Evolutionary conservation across 2,329 filamentous ascomycete genomes (phyloP).

Genomic region (Pezicula neosporulosa): DNA sequence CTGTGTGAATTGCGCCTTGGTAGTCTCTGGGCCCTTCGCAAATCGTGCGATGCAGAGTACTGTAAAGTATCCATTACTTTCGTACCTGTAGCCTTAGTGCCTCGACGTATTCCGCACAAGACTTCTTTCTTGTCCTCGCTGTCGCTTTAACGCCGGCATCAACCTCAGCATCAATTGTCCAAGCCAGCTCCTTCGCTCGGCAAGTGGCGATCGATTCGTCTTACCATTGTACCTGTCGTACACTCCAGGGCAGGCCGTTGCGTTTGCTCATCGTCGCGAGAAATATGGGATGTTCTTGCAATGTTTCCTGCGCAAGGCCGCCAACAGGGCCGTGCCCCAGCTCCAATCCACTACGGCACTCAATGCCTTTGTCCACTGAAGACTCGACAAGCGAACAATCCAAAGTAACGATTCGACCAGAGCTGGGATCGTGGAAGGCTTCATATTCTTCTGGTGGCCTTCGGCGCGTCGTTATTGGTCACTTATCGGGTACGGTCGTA

Average conservation of each 20-base stretch:
- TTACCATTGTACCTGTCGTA: too few species aligned
- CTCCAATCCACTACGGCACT: conserved; percentile 1
- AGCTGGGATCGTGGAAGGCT: conserved; percentile 14
- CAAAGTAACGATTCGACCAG: not conserved
- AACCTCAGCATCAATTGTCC: too few species aligned
- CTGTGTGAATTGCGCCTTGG: not conserved
- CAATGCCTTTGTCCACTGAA: conserved; percentile 10
- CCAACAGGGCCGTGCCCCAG: conserved; percentile 3
- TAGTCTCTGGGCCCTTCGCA: not conserved
- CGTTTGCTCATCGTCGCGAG: not conserved
- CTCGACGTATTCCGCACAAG: too few species aligned
- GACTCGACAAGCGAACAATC: not conserved
- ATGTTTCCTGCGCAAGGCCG: not conserved
- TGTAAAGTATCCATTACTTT: too few species aligned
- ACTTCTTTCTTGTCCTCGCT: too few species aligned
- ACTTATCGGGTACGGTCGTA: not conserved
- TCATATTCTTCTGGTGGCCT: conserved; percentile 1
- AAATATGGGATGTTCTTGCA: not conserved
- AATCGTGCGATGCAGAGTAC: not conserved
- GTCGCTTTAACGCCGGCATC: too few species aligned
- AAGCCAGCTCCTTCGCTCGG: too few species aligned
- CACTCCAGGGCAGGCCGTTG: too few species aligned
- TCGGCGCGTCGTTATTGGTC: conserved; percentile 7
- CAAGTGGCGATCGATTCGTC: too few species aligned
- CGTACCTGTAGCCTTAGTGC: too few species aligned